Evolutionary conservation across 371 early-diverging fungal species (phyloP).

Genomic region (Zychaea mexicana): DNA sequence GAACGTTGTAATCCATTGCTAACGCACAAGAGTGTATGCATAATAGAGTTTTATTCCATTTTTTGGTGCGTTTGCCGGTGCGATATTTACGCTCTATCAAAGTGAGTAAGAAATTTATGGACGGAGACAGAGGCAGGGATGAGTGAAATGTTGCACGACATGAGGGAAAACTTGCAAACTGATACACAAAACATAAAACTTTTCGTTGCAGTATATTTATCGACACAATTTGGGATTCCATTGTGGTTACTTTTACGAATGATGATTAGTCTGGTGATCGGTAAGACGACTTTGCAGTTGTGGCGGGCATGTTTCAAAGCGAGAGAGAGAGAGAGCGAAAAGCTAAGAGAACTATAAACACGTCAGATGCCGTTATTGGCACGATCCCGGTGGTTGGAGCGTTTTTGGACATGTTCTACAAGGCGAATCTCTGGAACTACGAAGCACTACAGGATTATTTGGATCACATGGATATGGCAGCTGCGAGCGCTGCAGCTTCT

Average conservation of each 20-base stretch:
- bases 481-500: not conserved
- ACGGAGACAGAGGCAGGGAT: not conserved
- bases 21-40: no score
- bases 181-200: not conserved
- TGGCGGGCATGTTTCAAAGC: not conserved
- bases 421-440: constrained; percentile 48
- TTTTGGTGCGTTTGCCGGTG: constrained; percentile 35
- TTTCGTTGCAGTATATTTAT: constrained; percentile 31
- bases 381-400: constrained; percentile 37
- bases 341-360: not conserved
- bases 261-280: constrained; percentile 36
- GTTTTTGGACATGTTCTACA: constrained; percentile 42
- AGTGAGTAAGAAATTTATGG: constrained; percentile 6
- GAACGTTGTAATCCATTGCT: not conserved
- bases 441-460: constrained; percentile 31
- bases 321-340: not conserved
- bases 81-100: constrained; percentile 34
- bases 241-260: constrained; percentile 44
- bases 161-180: no score
- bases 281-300: no score
- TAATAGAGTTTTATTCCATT: constrained; percentile 44
- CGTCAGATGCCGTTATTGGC: constrained; percentile 34
- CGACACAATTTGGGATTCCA: constrained; percentile 45
- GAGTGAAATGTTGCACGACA: no score
- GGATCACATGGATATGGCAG: not conserved